Evolutionary conservation across 2,329 filamentous ascomycete genomes (phyloP), one percentile per base, ranked within the genome.

Genomic region (Gaeumannomyces sp.): DNA sequence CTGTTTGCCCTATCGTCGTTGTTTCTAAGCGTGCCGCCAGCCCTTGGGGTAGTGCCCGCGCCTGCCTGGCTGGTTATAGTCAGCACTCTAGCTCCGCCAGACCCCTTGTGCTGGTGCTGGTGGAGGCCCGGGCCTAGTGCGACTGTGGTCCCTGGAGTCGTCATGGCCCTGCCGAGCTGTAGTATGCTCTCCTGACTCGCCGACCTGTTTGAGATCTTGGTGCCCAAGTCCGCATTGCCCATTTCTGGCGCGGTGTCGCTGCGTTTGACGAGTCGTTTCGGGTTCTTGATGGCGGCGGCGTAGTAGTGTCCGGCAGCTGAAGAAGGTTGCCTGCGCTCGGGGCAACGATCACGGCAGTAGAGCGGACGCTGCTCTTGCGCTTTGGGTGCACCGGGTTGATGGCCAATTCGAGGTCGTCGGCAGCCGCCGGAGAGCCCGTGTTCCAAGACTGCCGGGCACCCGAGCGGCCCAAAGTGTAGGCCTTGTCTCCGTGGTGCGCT

Each of bases 171-270:
- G 28, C 35, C 64, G 11, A 35, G 45, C 60, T 56, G 33, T 4
- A 64, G 58, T 14, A 60, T 60, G 16, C 58, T 64, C 63, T 64
- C 63, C 63, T 64, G 63, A 16, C 58, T 60, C 25, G 33, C 11
- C 19, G 63, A 60, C 27, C 22, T 63, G 16, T 60, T 56, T 11
- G 29, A 28, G n/a, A 25, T 27, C 22, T 53, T 53, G 45, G 45
- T 25, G 7, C 22, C 45, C 6, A 53, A 53, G 45, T 53, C 45
- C 22, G 45, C 19, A n/a, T 10, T 25, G 45, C 22, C 6, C 45
- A 53, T 53, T 11, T 53, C 22, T 25, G 45, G 45, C 22, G 45
- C 45, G 1, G 45, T 53, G 45, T 53, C 45, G 8, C 45, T 53
- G 14, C 45, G 45, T 5, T 11, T 53, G 22, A 53, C 22, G 19